Conservation (phyloP, 75 land plant species). For the Pinus taeda region DNA sequence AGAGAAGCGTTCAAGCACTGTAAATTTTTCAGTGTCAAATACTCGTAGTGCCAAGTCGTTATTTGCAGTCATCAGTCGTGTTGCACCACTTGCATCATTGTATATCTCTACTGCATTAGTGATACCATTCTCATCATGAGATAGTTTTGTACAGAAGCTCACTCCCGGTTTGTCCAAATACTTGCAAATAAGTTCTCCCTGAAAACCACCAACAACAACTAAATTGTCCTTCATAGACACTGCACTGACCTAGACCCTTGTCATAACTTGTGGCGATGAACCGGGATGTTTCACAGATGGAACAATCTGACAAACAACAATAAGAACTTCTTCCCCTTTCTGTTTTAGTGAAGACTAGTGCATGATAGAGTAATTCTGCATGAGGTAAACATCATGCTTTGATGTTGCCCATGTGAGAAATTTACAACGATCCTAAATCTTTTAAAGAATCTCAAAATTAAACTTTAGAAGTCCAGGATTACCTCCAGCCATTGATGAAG, state of each 20-base stretch:
- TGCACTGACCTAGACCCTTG: slow-evolving; percentile 67
- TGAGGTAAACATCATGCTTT: slow-evolving; percentile 80
- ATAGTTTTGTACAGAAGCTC: slow-evolving; percentile 75
- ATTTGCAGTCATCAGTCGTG: slow-evolving; percentile 74
- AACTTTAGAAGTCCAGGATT: too few species aligned
- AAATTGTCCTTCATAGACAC: slow-evolving; percentile 49
- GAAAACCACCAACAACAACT: slow-evolving; percentile 58
- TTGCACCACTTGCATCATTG: slow-evolving; percentile 63
- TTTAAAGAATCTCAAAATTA: too few species aligned
- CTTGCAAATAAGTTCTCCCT: slow-evolving; percentile 66
- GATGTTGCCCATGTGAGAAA: too few species aligned
- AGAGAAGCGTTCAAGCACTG: slow-evolving; percentile 43
- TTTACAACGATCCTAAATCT: too few species aligned
- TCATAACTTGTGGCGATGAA: slow-evolving; percentile 26
- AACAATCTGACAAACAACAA: slow-evolving; percentile 50
- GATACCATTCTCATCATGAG: slow-evolving; percentile 83
- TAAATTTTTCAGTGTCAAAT: slow-evolving; percentile 73
- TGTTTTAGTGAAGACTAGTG: slow-evolving; percentile 26
- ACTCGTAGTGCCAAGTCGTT: slow-evolving; percentile 83
- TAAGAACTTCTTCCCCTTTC: slow-evolving; percentile 64
- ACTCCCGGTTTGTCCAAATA: slow-evolving; percentile 68
- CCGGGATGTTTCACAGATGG: slow-evolving; percentile 48
- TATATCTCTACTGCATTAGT: slow-evolving; percentile 88
- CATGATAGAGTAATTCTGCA: slow-evolving; percentile 78
- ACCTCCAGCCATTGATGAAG: too few species aligned